Evolutionary conservation across 202 grass and related monocot genomes (phyloP).

Genomic region (Setaria italica): DNA sequence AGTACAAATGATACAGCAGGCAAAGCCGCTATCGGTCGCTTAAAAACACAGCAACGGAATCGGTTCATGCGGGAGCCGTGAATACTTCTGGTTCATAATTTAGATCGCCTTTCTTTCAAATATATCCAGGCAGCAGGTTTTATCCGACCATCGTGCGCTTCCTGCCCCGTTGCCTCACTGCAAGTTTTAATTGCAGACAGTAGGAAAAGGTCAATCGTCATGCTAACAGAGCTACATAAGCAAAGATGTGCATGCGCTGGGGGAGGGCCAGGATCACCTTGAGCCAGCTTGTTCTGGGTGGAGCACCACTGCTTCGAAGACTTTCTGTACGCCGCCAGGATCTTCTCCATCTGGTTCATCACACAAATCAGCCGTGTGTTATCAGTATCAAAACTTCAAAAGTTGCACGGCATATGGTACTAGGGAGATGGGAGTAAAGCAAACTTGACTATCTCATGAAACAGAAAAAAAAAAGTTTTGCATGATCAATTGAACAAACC

Average conservation of each 20-base stretch:
- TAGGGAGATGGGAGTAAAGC: background rate
- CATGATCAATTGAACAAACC: background rate
- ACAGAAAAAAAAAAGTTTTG: too few relatives aligned
- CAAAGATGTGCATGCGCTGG: background rate
- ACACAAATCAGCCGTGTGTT: conserved; percentile 11
- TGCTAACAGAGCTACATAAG: background rate
- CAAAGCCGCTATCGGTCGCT: background rate
- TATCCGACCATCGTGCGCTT: conserved; percentile 89
- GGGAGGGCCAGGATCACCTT: conserved; percentile 49
- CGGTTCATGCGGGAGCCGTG: background rate
- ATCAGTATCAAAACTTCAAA: background rate
- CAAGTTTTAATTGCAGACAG: conserved; percentile 1
- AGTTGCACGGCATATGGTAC: background rate
- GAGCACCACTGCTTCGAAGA: conserved; percentile 90
- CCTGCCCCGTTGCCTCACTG: conserved; percentile 84
- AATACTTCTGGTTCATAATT: background rate
- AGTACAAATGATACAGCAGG: background rate
- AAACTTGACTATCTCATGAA: background rate
- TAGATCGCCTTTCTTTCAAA: background rate
- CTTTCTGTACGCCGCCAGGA: conserved; percentile 78
- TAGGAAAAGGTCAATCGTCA: background rate
- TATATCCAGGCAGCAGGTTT: background rate
- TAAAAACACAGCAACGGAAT: background rate
- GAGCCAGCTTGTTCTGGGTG: conserved; percentile 88
- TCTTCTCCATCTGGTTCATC: conserved; percentile 73